Evolutionary conservation across 139 green algal species (phyloP), one percentile per base, ranked within the genome.

Genomic region (Zygnema cylindricum): DNA sequence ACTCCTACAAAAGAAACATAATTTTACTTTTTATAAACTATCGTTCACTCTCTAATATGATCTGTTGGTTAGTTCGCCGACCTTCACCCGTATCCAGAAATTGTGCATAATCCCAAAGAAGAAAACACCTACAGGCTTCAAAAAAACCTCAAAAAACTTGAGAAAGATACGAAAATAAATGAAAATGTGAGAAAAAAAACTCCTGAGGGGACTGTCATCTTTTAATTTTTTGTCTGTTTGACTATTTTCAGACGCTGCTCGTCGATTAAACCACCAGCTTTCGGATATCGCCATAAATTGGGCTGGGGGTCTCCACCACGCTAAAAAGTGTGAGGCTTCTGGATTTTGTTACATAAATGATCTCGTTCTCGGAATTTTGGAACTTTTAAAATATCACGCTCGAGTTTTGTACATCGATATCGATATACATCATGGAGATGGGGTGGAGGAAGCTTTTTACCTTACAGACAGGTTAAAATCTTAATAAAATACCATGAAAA

Each of bases 331-430:
- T 0, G 94, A 98, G 91, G 96, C 95, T 36, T 89, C 42, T 81
- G 96, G 97, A 22, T 99, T 99, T 79, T 99, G 97, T 89, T 99
- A 98, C 81, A 91, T 98, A 0, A 99, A 99, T 89, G 97, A 99
- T 91, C 93, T 98, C 41, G 97, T 99, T 82, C 93, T 99, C 43
- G 97, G 93, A 76, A 98, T 98, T 40, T 91, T 99, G 77, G 97
- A 99, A 93, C 94, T 99, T 82, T 95, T 99, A 25, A 98, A 98
- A 90, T 93, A 96, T 79, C 95, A 99, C 89, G 88, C 94, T 0
- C 93, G 97, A 23, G 93, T 95, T 30, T 35, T 77, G 93, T 94
- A 94, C 88, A 92, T 94, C 23, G 92, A 94, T 86, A 94, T 94
- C 54, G 96, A 99, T 91, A 95, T 99, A n/a, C 97, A 98, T 89